phyloP scores from a whole-genome alignment of 2,329 filamentous ascomycete species.

The Ophiostoma novo-ulmi region DNA sequence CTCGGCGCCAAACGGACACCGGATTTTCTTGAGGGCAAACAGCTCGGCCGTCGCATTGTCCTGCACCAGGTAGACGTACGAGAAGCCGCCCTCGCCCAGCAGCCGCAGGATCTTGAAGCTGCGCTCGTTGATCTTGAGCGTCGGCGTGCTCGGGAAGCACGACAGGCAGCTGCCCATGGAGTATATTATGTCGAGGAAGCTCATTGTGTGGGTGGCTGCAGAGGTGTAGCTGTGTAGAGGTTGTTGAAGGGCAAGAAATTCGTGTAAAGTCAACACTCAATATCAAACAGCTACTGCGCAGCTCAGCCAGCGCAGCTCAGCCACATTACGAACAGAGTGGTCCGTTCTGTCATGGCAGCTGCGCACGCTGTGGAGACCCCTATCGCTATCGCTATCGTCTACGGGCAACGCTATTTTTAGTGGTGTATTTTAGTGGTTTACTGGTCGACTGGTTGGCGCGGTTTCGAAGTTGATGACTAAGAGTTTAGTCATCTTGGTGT shows the following conservation, averaged over 20 bases:
- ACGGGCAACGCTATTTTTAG: constrained; percentile 5
- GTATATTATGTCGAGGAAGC: constrained; percentile 71
- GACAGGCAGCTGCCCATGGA: constrained; percentile 91
- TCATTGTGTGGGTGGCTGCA: constrained; percentile 34
- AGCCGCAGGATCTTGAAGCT: constrained; percentile 94
- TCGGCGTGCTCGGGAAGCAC: constrained; percentile 91
- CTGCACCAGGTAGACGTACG: constrained; percentile 97
- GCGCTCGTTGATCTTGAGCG: constrained; percentile 88
- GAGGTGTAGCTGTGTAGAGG: neutral
- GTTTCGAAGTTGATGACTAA: neutral
- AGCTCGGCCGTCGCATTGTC: constrained; percentile 77
- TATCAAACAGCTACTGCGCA: neutral
- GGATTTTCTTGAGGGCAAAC: constrained; percentile 96
- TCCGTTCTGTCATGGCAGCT: neutral
- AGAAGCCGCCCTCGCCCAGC: constrained; percentile 96
- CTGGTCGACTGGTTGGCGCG: neutral
- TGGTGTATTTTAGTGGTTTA: neutral
- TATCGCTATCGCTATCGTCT: no score
- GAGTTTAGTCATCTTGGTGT: neutral
- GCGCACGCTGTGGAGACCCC: neutral
- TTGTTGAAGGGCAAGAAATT: neutral
- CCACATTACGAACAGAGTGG: constrained; percentile 12
- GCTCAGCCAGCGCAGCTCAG: neutral
- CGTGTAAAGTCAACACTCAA: neutral
- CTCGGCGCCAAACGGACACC: constrained; percentile 95